Evolutionary conservation across 1,284 basidiomycete species (phyloP), one percentile per base, ranked within the genome.

Genomic region (Xerocomus amazonicus): DNA sequence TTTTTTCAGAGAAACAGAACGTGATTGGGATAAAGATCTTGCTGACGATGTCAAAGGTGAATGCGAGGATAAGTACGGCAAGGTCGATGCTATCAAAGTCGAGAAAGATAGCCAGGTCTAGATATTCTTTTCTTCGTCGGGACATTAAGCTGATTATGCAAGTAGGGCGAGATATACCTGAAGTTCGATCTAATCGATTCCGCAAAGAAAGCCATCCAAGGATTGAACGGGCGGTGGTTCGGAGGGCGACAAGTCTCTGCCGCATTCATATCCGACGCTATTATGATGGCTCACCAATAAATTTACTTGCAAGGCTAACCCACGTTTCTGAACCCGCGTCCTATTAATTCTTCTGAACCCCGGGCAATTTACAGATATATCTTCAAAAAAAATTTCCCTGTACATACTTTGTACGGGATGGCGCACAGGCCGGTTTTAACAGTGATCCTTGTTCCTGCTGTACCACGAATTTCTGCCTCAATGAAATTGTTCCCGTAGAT

Each of bases 131-230:
- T 33, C 36, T 17, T 12, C 33, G 19, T 47, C 31, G 7, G 43
- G 12, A 4, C 48, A 38, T 47, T 12, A 19, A 34, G 37, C 1
- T 45, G 50, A 48, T 34, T 28, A n/a, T 37, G 36, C 42, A 46
- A 42, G n/a, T 60, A 97, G 91, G 96, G 96, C 60, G 96, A 99
- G 69, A 97, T 99, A 37, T 99, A 97, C 69, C 79, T 99, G 66
- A 92, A 94, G 68, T 98, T 99, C 63, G 83, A 82, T 56, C 70
- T 78, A 31, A 74, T 92, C 53, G 88, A 92, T 10, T 74, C 80
- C 17, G 92, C 96, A 16, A 87, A 87, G 63, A 81, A 85, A 48
- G 92, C 95, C 41, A 76, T 96, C 48, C 82, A 90, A 63, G 91
- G 91, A 56, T 80, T 99, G 47, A 91, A 97, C 60, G 93, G 93